Percentiles rank a stretch among this genome's conserved stretches.
Evolutionary conservation across 1,139 yeast genomes (phyloP).

Genomic region (Candida tropicalis): DNA sequence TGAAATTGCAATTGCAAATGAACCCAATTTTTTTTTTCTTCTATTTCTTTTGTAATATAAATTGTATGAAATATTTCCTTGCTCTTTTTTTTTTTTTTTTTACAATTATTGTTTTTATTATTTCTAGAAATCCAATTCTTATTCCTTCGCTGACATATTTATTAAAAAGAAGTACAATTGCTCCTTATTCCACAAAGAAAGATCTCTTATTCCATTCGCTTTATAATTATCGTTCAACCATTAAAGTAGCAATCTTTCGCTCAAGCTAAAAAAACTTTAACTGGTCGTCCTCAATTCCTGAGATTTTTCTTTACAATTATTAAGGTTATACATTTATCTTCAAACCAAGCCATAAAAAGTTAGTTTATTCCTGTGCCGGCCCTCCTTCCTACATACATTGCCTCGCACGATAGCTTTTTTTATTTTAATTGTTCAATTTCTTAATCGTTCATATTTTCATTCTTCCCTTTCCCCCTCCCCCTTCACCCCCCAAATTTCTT

Average conservation of each 20-base stretch:
- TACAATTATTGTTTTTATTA: background rate
- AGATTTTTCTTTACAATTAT: no score
- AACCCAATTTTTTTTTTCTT: background rate
- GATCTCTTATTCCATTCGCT: constrained; percentile 4
- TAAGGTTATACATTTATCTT: no score
- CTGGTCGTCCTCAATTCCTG: background rate
- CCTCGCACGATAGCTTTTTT: no score
- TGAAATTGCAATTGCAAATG: constrained; percentile 1
- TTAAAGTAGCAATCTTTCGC: constrained; percentile 3
- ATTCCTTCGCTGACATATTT: background rate
- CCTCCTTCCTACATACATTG: no score
- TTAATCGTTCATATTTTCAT: background rate
- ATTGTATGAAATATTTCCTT: constrained; percentile 2
- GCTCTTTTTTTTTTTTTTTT: background rate
- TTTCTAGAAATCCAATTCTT: background rate
- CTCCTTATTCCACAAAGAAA: background rate
- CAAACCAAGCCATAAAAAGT: background rate
- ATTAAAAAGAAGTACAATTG: background rate
- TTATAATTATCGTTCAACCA: background rate
- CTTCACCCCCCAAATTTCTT: no score
- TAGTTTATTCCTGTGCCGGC: background rate
- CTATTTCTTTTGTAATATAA: background rate
- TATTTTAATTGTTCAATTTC: background rate
- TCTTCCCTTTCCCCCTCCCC: background rate
- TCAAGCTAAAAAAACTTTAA: background rate